Percentiles rank a stretch among this genome's conserved stretches.
These are phyloP conservation scores for Aquanectria penicillioides DNA, from an alignment of 2,329 filamentous ascomycete genomes.

Conservation along the genomic window DNA sequence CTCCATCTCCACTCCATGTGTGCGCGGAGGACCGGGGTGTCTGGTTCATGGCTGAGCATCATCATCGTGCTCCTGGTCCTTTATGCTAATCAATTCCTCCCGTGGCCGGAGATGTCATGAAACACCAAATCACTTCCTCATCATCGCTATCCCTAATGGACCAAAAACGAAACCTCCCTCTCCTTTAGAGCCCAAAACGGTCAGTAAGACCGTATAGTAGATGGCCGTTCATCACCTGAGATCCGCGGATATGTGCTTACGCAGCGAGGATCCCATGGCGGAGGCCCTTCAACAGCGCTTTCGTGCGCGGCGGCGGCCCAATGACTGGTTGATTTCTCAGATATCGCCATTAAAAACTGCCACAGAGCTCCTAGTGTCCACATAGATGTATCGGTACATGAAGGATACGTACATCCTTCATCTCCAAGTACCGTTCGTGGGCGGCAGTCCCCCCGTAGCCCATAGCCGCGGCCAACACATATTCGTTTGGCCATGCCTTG, in stretches of 20 bases:
- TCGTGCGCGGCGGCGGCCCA: background rate
- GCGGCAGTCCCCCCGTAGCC: background rate
- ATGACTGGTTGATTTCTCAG: background rate
- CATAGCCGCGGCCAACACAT: background rate
- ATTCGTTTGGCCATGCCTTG: background rate
- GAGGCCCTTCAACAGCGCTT: background rate
- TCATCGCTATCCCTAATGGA: too few relatives aligned
- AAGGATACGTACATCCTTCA: background rate
- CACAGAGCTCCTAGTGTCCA: background rate
- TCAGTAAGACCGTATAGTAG: conserved; percentile 2
- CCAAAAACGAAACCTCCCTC: too few relatives aligned
- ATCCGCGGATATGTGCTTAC: conserved; percentile 11
- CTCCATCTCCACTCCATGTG: background rate
- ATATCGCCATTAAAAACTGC: background rate
- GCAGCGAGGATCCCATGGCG: conserved; percentile 1
- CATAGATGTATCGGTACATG: conserved; percentile 6
- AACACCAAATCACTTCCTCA: too few relatives aligned
- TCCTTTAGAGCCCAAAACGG: too few relatives aligned
- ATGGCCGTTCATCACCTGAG: background rate
- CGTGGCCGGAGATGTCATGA: too few relatives aligned
- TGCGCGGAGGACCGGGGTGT: background rate
- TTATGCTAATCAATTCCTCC: too few relatives aligned
- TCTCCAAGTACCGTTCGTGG: conserved; percentile 17
- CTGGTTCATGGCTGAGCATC: background rate
- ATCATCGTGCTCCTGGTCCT: too few relatives aligned